These are phyloP conservation scores for Daldinia grandis DNA, from an alignment of 495 filamentous ascomycete species.

Conservation along the genomic window DNA sequence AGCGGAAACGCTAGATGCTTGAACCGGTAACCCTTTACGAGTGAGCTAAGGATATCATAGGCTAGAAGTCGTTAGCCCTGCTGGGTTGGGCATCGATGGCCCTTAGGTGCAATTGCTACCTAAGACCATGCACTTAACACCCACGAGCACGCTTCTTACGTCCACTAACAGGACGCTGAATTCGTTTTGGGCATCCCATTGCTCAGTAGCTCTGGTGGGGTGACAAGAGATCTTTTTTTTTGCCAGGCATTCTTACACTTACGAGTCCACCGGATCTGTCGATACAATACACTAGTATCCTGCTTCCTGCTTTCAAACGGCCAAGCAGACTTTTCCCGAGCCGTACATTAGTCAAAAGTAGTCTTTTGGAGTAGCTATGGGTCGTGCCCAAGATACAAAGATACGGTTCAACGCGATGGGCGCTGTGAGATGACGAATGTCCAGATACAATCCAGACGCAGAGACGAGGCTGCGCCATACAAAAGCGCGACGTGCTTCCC, in stretches of 20 bases:
- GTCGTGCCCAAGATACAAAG: conserved; percentile 22
- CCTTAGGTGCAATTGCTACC: conserved; percentile 45
- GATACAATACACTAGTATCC: conserved; percentile 42
- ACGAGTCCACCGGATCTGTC: conserved; percentile 45
- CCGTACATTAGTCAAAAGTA: conserved; percentile 26
- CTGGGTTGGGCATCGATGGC: conserved; percentile 46
- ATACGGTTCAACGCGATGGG: conserved; percentile 33
- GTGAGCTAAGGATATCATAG: conserved; percentile 18
- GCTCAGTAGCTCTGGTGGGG: conserved; percentile 41
- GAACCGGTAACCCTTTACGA: conserved; percentile 35
- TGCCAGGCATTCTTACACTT: conserved; percentile 42
- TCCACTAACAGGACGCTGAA: conserved; percentile 37
- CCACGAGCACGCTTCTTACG: conserved; percentile 31
- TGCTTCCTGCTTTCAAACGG: conserved; percentile 34
- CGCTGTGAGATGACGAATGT: conserved; percentile 40
- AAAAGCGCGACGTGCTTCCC: conserved; percentile 37
- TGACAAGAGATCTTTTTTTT: conserved; percentile 33
- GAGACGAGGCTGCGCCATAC: conserved; percentile 29
- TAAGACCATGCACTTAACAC: conserved; percentile 40
- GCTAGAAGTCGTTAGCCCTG: conserved; percentile 27
- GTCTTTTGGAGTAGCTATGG: conserved; percentile 32
- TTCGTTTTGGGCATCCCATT: conserved; percentile 39
- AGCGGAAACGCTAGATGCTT: conserved; percentile 29
- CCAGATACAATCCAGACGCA: conserved; percentile 21
- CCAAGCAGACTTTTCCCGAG: conserved; percentile 27